Percentiles rank a stretch among this genome's conserved stretches.
phyloP scores from a whole-genome alignment of 208 protist genomes.

The Trypanosoma platydactyli region DNA sequence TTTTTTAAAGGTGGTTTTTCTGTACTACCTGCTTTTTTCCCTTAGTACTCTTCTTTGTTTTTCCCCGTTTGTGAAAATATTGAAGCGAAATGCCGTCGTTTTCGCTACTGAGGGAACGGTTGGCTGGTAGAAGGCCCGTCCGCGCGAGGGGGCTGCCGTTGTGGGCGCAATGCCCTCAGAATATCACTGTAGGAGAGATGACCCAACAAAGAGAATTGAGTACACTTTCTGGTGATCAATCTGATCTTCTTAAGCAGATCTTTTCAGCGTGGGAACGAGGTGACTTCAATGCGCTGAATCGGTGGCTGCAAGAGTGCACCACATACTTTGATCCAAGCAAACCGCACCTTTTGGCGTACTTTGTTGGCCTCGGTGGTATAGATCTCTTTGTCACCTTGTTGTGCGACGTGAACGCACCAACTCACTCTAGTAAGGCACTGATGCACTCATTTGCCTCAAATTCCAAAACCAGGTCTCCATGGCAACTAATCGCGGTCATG shows the following conservation, averaged over 20 bases:
- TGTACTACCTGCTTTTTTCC: background rate
- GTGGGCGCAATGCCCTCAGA: conserved; percentile 16
- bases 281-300: conserved; percentile 21
- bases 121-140: conserved; percentile 6
- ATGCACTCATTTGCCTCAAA: conserved; percentile 11
- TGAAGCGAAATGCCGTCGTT: conserved; percentile 8
- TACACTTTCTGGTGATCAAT: conserved; percentile 18
- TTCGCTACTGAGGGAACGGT: conserved; percentile 19
- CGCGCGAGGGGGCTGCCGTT: conserved; percentile 6
- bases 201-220: conserved; percentile 7
- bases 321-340: conserved; percentile 51
- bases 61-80: background rate
- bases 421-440: background rate
- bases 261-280: conserved; percentile 17
- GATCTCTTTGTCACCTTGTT: conserved; percentile 66
- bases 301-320: conserved; percentile 33
- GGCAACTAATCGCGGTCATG: conserved; percentile 38
- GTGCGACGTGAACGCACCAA: conserved; percentile 46
- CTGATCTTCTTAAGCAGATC: conserved; percentile 20
- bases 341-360: conserved; percentile 43
- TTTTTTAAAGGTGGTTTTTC: background rate
- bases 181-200: background rate
- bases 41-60: background rate
- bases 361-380: conserved; percentile 67
- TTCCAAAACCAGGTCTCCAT: conserved; percentile 15